Evolutionary conservation across 129 eudicot genomes (phyloP), one percentile per base, ranked within the genome.

Genomic region (Arctium minus): DNA sequence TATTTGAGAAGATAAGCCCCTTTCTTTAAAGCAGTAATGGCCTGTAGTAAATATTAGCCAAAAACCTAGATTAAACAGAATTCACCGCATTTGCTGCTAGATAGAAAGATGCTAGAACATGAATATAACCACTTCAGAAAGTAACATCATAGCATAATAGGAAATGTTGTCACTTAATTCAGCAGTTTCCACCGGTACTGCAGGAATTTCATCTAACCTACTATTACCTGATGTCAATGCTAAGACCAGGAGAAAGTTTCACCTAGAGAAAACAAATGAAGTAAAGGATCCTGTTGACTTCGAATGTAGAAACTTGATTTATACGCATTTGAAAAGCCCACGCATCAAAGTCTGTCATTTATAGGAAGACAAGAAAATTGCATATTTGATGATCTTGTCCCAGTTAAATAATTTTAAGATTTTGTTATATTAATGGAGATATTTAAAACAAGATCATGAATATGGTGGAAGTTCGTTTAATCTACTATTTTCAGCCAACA

Each of bases 21-120:
- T 82, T 96, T 96, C 88, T 96, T 96, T 69, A 95, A 90, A 80
- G 99, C 98, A 86, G 97, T 96, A 80, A 96, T 90, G 74, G 99
- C 99, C 99, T 93, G 99, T 78, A 17, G 85, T 75, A 74, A 82
- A 91, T 67, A 83, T 81, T 64, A 87, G 72, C 70, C 70, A 85
- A 83, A 37, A 83, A 64, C 73, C 60, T 48, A 79, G 68, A 79
- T 73, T 83, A 78, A 79, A 79, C 75, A 69, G 37, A 69, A 72
- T 64, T 77, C 86, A 80, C 44, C 78, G 4, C 68, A 65, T 36
- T 64, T 80, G 78, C 85, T 70, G 56, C 46, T 78, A 73, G 33
- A 62, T 72, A 22, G 27, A 37, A 65, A 48, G 79, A 70, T 31
- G 67, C 69, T 3, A 15, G 48, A 72, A 56, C 72, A 80, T 60